A percentile compares a stretch with the other conserved stretches of the same genome.
Conservation (phyloP, 2,329 filamentous ascomycete species). For the Celoporthe dispersa region DNA sequence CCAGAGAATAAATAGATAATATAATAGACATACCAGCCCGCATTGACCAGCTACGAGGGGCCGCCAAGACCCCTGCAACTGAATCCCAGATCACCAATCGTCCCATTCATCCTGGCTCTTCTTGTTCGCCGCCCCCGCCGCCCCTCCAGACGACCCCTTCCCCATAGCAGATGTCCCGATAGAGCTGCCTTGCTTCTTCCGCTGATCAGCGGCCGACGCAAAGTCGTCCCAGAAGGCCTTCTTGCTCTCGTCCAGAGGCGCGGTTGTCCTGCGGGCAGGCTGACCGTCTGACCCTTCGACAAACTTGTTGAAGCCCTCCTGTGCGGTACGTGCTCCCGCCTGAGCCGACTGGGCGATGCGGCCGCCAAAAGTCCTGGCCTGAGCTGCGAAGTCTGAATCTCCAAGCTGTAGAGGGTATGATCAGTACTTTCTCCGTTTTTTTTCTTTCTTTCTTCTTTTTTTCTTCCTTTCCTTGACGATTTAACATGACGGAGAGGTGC, state of each 20-base stretch:
- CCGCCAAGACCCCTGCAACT: background rate
- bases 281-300: conserved; percentile 70
- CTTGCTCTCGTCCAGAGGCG: conserved; percentile 64
- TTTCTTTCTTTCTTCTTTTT: too few relatives aligned
- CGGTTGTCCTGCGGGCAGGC: conserved; percentile 34
- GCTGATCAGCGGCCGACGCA: conserved; percentile 67
- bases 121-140: conserved; percentile 41
- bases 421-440: conserved; percentile 6
- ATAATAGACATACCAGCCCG: background rate
- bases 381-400: conserved; percentile 76
- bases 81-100: conserved; percentile 54
- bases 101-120: conserved; percentile 67
- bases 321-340: conserved; percentile 74
- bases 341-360: conserved; percentile 70
- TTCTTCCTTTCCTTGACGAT: too few relatives aligned
- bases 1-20: background rate
- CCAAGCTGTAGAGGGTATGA: conserved; percentile 61
- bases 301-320: conserved; percentile 82
- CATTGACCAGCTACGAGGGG: background rate
- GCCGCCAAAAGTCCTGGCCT: conserved; percentile 64
- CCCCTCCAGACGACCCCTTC: conserved; percentile 48
- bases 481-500: conserved; percentile 5
- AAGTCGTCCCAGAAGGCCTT: conserved; percentile 95
- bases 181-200: conserved; percentile 47
- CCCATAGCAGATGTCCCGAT: conserved; percentile 66